Evolutionary conservation across 2,329 filamentous ascomycete genomes (phyloP), one percentile per base, ranked within the genome.

Genomic region (Mycosphaerelloides madeirae): DNA sequence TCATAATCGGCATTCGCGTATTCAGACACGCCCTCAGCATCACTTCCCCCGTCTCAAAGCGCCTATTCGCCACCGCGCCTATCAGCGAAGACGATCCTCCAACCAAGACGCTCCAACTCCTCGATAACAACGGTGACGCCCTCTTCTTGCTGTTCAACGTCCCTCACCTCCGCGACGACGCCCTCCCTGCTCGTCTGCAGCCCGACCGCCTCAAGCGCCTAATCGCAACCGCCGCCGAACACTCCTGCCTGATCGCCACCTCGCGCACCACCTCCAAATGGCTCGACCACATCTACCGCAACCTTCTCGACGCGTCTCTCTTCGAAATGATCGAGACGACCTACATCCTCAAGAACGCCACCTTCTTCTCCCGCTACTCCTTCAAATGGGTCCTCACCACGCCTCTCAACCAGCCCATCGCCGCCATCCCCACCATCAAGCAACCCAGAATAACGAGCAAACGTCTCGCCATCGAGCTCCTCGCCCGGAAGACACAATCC

Each of bases 341-440:
- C 11, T 53, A 48, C 33, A 16, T 56, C 25, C 54, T 61, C 43
- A 53, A 61, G 39, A 58, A 63, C 38, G 50, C 60, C 13, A 39
- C 52, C 41, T 61, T 46, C 42, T 62, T 62, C 50, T 50, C 57
- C 3, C 53, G 59, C 33, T 59, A 61, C 49, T 56, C 57, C 9
- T 44, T 51, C 13, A 52, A 49, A 39, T 62, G 47, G 45, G 42
- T 60, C 16, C 46, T 49, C n/a, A 32, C 33, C 5, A 41, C 44
- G 29, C 35, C 50, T 8, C 13, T 50, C 12, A 34, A 41, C 6
- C 42, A 42, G 11, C 18, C 14, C n/a, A 29, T 41, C 8, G 16
- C 16, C 22, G 41, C 34, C 16, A 38, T 49, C 14, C 20, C 43
- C 15, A 29, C 38, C 2, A 25, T 40, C 16, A 25, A 25, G 9